A percentile compares a stretch with the other conserved stretches of the same genome.
Conservation (phyloP, 345 rosid genomes). For the Dimocarpus longan region DNA sequence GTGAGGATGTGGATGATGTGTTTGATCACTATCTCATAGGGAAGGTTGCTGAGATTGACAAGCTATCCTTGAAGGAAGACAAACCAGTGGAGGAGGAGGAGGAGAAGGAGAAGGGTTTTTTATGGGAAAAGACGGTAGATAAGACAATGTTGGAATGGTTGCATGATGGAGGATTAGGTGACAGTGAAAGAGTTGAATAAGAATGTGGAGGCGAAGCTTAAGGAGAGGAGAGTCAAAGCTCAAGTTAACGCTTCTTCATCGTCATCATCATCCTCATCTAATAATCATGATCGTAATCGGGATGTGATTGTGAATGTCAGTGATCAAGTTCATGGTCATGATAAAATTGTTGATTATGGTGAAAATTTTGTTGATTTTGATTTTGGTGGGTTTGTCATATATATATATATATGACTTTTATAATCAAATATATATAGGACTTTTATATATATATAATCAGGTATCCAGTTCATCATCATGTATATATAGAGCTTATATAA, state of each 20-base stretch:
- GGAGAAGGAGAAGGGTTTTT: neutral
- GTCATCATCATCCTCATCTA: neutral
- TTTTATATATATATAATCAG: too few species aligned
- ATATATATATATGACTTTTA: too few species aligned
- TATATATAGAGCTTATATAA: too few species aligned
- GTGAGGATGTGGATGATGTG: neutral
- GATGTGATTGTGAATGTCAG: neutral
- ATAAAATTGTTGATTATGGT: too few species aligned
- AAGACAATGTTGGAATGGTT: neutral
- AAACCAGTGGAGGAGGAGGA: neutral
- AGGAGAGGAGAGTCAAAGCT: neutral
- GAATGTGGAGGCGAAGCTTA: neutral
- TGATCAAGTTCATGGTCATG: neutral
- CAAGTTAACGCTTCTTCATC: neutral
- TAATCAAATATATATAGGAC: too few species aligned
- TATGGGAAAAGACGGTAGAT: neutral
- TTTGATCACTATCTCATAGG: neutral
- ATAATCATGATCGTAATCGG: neutral
- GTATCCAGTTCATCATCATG: too few species aligned
- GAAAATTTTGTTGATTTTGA: neutral
- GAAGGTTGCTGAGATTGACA: neutral
- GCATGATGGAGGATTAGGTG: neutral
- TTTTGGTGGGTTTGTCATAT: neutral
- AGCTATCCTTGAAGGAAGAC: neutral
- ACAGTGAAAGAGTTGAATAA: neutral